phyloP scores from a whole-genome alignment of 2,329 filamentous ascomycete species.

The Colletotrichum paranaense region DNA sequence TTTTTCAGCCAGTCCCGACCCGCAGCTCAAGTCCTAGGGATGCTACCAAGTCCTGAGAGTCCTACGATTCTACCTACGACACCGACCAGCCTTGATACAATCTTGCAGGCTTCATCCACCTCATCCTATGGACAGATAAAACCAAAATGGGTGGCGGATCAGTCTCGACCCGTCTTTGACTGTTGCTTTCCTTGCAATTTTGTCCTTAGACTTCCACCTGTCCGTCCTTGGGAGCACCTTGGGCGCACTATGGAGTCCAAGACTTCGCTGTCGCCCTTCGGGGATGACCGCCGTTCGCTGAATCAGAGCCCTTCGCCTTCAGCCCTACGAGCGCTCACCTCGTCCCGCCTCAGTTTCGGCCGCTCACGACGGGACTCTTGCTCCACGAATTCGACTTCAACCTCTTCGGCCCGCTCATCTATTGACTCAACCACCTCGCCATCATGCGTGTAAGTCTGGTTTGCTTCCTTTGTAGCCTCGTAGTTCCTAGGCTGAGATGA shows the following conservation, averaged over 20 bases:
- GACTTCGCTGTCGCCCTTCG: constrained; percentile 41
- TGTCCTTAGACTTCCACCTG: neutral
- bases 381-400: constrained; percentile 39
- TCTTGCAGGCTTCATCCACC: constrained; percentile 13
- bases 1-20: constrained; percentile 31
- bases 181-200: constrained; percentile 7
- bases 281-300: constrained; percentile 39
- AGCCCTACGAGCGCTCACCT: constrained; percentile 46
- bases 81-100: neutral
- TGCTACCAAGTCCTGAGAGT: constrained; percentile 29
- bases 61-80: constrained; percentile 36
- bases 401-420: constrained; percentile 39
- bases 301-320: constrained; percentile 44
- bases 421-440: constrained; percentile 39
- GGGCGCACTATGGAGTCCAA: constrained; percentile 44
- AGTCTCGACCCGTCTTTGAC: constrained; percentile 18
- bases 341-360: constrained; percentile 45
- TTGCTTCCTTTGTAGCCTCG: neutral
- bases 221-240: neutral
- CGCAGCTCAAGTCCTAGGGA: constrained; percentile 30
- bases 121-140: constrained; percentile 29
- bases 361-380: constrained; percentile 45
- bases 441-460: constrained; percentile 48
- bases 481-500: constrained; percentile 6
- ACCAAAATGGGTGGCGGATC: constrained; percentile 34